Percentiles rank a stretch among this genome's conserved stretches.
Conservation (phyloP, 441 rosid species). For the Geranium incanum region DNA sequence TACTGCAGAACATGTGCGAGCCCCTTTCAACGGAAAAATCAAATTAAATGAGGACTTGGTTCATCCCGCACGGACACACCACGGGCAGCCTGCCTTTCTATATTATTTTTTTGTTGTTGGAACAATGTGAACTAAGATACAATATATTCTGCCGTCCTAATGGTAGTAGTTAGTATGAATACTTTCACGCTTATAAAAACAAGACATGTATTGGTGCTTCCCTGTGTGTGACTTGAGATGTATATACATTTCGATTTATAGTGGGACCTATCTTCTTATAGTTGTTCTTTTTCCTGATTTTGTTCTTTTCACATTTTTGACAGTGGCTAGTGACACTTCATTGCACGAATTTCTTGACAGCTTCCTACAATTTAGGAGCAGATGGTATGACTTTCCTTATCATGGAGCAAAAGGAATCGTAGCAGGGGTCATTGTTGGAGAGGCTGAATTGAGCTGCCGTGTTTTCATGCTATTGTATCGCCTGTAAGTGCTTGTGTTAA, state of each 20-base stretch:
- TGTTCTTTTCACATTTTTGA: constrained; percentile 11
- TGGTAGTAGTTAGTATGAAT: not conserved
- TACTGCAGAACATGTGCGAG: too few relatives aligned
- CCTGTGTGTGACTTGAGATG: not conserved
- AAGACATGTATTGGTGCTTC: not conserved
- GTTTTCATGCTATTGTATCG: constrained; percentile 83
- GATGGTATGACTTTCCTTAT: constrained; percentile 94
- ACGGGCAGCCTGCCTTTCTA: too few relatives aligned
- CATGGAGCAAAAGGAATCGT: constrained; percentile 76
- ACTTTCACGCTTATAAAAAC: not conserved
- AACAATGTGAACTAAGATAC: not conserved
- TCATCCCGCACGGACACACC: too few relatives aligned
- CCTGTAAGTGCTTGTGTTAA: constrained; percentile 48
- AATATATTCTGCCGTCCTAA: not conserved
- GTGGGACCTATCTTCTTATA: not conserved
- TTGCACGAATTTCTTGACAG: constrained; percentile 73
- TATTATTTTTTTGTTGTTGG: not conserved
- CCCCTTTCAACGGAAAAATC: too few relatives aligned
- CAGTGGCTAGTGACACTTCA: constrained; percentile 75
- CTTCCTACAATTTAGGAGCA: constrained; percentile 73
- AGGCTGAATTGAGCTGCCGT: constrained; percentile 68
- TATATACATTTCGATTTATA: not conserved
- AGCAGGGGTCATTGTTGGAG: constrained; percentile 89
- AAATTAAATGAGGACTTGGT: too few relatives aligned
- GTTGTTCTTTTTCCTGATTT: not conserved